phyloP scores from a whole-genome alignment of 331 rosid species.

The Telfairia occidentalis region DNA sequence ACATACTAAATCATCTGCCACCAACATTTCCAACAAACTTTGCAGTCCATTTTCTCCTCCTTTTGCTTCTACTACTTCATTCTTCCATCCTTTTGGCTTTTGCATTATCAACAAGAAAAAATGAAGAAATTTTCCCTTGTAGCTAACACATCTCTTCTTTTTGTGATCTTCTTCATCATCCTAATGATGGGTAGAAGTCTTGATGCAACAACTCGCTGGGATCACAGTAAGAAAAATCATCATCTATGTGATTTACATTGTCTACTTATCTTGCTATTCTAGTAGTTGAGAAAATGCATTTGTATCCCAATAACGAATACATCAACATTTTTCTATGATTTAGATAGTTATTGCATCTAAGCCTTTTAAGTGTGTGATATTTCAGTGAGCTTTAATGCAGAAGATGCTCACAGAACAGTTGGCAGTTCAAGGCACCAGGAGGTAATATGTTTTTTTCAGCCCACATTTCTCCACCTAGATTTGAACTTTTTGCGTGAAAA shows the following conservation, averaged over 20 bases:
- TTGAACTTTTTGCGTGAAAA: background rate
- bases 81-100: background rate
- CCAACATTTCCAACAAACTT: conserved; percentile 11
- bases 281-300: conserved; percentile 1
- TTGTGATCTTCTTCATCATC: conserved; percentile 32
- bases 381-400: conserved; percentile 23
- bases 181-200: conserved; percentile 33
- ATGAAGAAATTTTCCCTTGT: conserved; percentile 39
- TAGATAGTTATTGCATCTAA: background rate
- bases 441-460: conserved; percentile 21
- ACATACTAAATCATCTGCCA: background rate
- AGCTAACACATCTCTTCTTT: conserved; percentile 22
- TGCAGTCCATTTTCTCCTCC: background rate
- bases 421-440: conserved; percentile 12
- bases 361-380: conserved; percentile 11
- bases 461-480: background rate
- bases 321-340: background rate
- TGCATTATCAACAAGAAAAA: background rate
- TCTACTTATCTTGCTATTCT: background rate
- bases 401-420: conserved; percentile 11
- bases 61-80: conserved; percentile 8
- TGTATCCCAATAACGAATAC: background rate
- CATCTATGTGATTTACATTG: background rate
- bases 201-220: conserved; percentile 27
- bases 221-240: background rate